Evolutionary conservation across 352 stramenopile genomes (phyloP), one percentile per base, ranked within the genome.

Genomic region (Globisporangium uncinulatum): DNA sequence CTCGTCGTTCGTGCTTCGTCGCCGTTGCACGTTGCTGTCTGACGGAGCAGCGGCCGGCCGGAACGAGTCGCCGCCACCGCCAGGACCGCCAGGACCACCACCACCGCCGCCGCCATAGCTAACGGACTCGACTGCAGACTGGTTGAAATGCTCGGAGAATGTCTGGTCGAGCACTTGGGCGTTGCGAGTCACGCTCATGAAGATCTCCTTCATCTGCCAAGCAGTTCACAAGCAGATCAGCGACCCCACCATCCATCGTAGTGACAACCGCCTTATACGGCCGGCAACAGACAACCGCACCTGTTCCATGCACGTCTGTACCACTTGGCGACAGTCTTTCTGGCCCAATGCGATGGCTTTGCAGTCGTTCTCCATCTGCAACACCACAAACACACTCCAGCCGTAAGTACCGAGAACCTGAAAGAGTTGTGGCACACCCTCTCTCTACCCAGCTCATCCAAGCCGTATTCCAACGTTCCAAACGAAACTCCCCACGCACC

Each of bases 341-440:
- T 82, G 70, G 0, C 89, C 87, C 5, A 83, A 62, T 39, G 86
- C 80, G 37, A 97, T 95, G 0, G 78, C 74, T 57, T 94, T 95
- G 62, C 88, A 97, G 65, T 97, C 87, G 42, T 81, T 96, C 74
- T 96, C 97, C 86, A 97, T 97, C 75, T 95, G 58, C 17, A 50
- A 9, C 20, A 49, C n/a, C 42, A 29, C n/a, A 47, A 15, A 47
- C n/a, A 20, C 39, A 45, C 10, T 2, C 15, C 14, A 9, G 3
- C 8, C 42, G 42, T 47, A 7, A 47, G 42, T 11, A 20, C 21
- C 42, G 41, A 15, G 17, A 29, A 10, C 42, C 13, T 4, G 24
- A 29, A 29, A 29, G 24, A 29, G 24, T 29, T 29, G 24, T 4
- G 24, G 24, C 24, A 46, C 15, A 5, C 1, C 42, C 17, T n/a